phyloP scores from a whole-genome alignment of 768 basidiomycete species.

The Xerocomellus dryophilus region DNA sequence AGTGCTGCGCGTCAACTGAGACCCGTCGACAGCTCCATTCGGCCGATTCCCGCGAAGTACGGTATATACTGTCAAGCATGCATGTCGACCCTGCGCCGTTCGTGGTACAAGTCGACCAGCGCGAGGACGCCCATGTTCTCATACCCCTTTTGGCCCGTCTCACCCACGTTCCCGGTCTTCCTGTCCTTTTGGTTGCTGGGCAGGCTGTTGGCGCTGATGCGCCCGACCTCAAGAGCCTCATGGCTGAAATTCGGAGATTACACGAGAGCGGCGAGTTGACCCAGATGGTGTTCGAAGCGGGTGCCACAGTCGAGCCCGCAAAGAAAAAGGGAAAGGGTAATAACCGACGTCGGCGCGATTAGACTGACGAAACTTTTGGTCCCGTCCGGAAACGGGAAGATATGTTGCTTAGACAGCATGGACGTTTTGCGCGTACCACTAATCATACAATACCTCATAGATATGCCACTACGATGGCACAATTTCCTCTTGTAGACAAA shows the following conservation, averaged over 20 bases:
- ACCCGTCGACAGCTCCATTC: constrained; percentile 51
- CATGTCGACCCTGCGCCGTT: constrained; percentile 61
- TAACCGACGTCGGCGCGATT: constrained; percentile 1
- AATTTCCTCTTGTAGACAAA: neutral
- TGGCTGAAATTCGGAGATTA: constrained; percentile 52
- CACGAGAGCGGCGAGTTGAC: constrained; percentile 50
- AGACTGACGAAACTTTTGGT: neutral
- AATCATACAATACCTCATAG: constrained; percentile 7
- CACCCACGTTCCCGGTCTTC: constrained; percentile 51
- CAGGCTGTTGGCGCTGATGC: constrained; percentile 43
- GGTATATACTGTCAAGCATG: constrained; percentile 51
- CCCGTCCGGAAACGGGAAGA: constrained; percentile 8
- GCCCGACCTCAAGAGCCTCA: constrained; percentile 14
- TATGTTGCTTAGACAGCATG: neutral
- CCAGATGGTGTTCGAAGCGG: constrained; percentile 49
- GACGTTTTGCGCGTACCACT: neutral
- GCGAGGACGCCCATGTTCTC: constrained; percentile 67
- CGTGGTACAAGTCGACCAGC: constrained; percentile 68
- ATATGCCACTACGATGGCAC: constrained; percentile 6
- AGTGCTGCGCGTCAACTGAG: constrained; percentile 7
- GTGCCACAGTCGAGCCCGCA: constrained; percentile 51
- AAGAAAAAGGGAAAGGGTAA: constrained; percentile 50
- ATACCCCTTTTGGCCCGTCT: constrained; percentile 60
- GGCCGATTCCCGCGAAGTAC: constrained; percentile 62
- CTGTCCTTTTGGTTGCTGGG: constrained; percentile 70